Evolutionary conservation across 306 rosid genomes (phyloP), one percentile per base, ranked within the genome.

Genomic region (Castanea crenata): DNA sequence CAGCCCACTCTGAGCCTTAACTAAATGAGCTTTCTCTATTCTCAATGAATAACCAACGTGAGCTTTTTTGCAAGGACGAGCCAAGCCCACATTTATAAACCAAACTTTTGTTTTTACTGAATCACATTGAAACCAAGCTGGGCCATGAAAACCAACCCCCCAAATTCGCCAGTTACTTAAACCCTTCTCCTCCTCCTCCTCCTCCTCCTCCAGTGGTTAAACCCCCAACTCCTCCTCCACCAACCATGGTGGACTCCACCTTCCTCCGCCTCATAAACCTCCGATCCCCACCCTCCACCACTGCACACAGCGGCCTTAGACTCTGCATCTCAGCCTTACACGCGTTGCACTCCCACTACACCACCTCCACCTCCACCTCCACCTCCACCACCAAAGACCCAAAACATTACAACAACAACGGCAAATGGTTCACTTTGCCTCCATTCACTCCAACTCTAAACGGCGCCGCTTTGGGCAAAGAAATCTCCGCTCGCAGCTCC

Each of bases 351-450:
- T 70, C 71, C 21, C 83, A 73, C 34, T 68, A 27, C 29, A 19
- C 88, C 82, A 6, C 74, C 72, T 12, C 80, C 73, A 16, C 55
- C 72, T 12, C 80, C 73, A 16, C 55, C 21, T 21, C 88, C 82
- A 6, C 74, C 72, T 12, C 80, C 73, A 16, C 55, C 5, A 3
- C 69, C 5, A 34, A 69, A 21, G 20, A 81, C 31, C 81, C 54
- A 49, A 49, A 12, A 3, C 54, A 54, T 41, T 57, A 56, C 25
- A 71, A 44, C 20, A 71, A 55, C 23, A 31, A 72, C 29, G 74
- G 55, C 6, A 87, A 85, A 79, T 92, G 97, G 98, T 79, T 86
- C 64, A 87, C 90, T 59, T 85, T 92, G 21, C 95, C 97, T 16
- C 92, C 95, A 3, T 90, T 83, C 67, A 78, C 82, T 32, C 80